Percentiles rank a stretch among this genome's conserved stretches.
phyloP scores from a whole-genome alignment of 805 yeast species.

The Kluyveromyces nonfermentans region DNA sequence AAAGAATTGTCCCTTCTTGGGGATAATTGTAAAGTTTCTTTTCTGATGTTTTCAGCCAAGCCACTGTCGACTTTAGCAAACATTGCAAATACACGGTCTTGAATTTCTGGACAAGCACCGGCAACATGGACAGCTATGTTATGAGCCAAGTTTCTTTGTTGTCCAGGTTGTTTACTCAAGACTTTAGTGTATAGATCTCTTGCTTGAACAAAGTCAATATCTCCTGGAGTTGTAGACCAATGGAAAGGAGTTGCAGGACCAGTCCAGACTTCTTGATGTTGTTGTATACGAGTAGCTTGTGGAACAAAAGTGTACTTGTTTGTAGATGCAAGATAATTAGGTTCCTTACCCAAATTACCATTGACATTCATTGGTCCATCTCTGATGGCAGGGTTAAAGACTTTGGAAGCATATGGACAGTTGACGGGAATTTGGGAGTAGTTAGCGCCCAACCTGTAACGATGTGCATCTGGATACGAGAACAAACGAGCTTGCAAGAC shows the following conservation, averaged over 20 bases:
- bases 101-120: constrained; percentile 64
- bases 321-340: constrained; percentile 59
- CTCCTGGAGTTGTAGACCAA: constrained; percentile 60
- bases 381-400: constrained; percentile 64
- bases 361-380: constrained; percentile 70
- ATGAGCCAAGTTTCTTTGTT: constrained; percentile 74
- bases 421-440: constrained; percentile 83
- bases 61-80: constrained; percentile 63
- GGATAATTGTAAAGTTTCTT: constrained; percentile 35
- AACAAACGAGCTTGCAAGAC: constrained; percentile 74
- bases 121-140: constrained; percentile 70
- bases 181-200: constrained; percentile 63
- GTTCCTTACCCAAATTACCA: constrained; percentile 67
- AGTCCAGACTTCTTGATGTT: constrained; percentile 70
- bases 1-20: constrained; percentile 3
- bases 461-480: constrained; percentile 78
- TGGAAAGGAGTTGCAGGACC: constrained; percentile 81
- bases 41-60: constrained; percentile 58
- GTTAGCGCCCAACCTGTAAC: constrained; percentile 68
- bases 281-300: constrained; percentile 34
- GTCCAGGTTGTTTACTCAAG: constrained; percentile 67
- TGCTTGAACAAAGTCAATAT: constrained; percentile 70
- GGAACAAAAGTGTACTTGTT: constrained; percentile 29
- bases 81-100: constrained; percentile 68
- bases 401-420: constrained; percentile 56